Conservation (phyloP, 2,329 filamentous ascomycete genomes). For the Microsporum audouinii region DNA sequence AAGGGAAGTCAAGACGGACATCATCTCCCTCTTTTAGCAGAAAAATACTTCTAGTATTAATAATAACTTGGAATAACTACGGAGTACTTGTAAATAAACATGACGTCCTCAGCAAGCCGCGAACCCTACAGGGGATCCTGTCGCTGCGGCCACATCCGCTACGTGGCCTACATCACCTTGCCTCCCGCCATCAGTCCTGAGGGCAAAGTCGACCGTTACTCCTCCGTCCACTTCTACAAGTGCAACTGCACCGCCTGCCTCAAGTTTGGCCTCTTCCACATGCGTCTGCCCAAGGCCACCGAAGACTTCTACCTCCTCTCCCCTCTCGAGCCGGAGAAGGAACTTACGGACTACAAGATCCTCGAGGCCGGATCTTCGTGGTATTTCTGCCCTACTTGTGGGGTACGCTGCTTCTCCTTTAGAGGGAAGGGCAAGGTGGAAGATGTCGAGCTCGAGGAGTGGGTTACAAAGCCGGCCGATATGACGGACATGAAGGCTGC, state of each 20-base stretch:
- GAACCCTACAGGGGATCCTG: constrained; percentile 10
- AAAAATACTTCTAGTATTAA: no score
- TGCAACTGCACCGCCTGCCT: constrained; percentile 13
- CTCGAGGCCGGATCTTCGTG: background rate
- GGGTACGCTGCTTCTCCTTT: constrained; percentile 9
- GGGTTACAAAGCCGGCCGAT: background rate
- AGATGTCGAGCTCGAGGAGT: constrained; percentile 9
- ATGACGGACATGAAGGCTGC: background rate
- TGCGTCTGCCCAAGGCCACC: constrained; percentile 10
- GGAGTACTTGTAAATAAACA: background rate
- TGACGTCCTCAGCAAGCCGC: background rate
- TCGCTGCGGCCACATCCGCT: constrained; percentile 12
- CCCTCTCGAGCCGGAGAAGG: constrained; percentile 6
- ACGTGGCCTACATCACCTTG: constrained; percentile 10
- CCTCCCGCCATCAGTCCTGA: constrained; percentile 6
- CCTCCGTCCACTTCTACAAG: constrained; percentile 11
- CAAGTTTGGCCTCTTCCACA: constrained; percentile 11
- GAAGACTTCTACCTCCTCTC: constrained; percentile 11
- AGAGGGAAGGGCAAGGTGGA: constrained; percentile 5
- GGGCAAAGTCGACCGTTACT: background rate
- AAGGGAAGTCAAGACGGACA: no score
- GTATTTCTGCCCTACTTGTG: constrained; percentile 11
- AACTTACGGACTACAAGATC: constrained; percentile 10
- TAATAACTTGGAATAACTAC: no score
- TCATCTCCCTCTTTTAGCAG: no score